phyloP scores from a whole-genome alignment of 1,139 yeast species.

The Nakaseomyces nivariensis region DNA sequence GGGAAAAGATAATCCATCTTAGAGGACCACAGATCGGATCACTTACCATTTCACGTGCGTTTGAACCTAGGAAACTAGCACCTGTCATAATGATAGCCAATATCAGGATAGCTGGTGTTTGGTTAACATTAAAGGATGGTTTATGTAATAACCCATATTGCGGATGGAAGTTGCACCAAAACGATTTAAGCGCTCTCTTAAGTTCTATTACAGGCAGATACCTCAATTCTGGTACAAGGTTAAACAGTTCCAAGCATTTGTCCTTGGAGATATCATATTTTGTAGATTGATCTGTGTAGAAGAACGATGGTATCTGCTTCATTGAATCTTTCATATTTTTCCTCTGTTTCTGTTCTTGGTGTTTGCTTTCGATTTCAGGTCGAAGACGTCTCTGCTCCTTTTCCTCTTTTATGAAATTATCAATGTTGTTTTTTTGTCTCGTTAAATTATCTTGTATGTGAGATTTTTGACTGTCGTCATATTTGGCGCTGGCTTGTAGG shows the following conservation, averaged over 20 bases:
- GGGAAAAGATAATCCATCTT: slow-evolving; percentile 51
- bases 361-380: not conserved
- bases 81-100: slow-evolving; percentile 51
- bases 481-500: slow-evolving; percentile 3
- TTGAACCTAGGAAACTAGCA: slow-evolving; percentile 33
- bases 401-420: slow-evolving; percentile 7
- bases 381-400: slow-evolving; percentile 9
- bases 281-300: slow-evolving; percentile 12
- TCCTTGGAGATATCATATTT: slow-evolving; percentile 10
- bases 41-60: slow-evolving; percentile 29
- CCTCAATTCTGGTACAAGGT: slow-evolving; percentile 24
- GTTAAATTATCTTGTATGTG: slow-evolving; percentile 15
- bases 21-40: slow-evolving; percentile 50
- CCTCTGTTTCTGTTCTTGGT: slow-evolving; percentile 4
- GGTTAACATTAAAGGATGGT: slow-evolving; percentile 51
- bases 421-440: slow-evolving; percentile 16
- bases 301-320: slow-evolving; percentile 17
- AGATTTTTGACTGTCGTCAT: slow-evolving; percentile 9
- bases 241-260: slow-evolving; percentile 13
- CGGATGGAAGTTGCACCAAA: slow-evolving; percentile 53
- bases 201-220: slow-evolving; percentile 15
- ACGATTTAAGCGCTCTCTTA: slow-evolving; percentile 31
- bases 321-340: slow-evolving; percentile 11
- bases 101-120: slow-evolving; percentile 44
- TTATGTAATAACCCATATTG: slow-evolving; percentile 53